Percentiles rank a stretch among this genome's conserved stretches.
Evolutionary conservation across 1,284 basidiomycete genomes (phyloP).

Genomic region (Irpex rosettiformis): DNA sequence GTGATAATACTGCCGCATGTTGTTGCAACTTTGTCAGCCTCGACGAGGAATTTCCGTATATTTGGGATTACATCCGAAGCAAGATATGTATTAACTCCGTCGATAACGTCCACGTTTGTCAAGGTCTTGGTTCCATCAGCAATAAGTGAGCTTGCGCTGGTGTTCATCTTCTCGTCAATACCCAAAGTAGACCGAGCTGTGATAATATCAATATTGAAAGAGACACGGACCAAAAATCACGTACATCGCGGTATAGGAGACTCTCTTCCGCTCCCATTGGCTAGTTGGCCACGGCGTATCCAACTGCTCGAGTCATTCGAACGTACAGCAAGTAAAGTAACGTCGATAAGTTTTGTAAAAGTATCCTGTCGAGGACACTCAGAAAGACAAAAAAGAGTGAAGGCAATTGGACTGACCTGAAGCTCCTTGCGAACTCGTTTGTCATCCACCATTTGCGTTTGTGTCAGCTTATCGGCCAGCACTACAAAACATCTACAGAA

Average conservation of each 20-base stretch:
- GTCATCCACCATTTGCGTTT: slow-evolving; percentile 90
- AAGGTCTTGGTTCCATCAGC: slow-evolving; percentile 32
- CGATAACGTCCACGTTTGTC: slow-evolving; percentile 43
- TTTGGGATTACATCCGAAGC: slow-evolving; percentile 71
- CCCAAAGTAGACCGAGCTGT: slow-evolving; percentile 35
- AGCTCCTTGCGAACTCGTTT: slow-evolving; percentile 85
- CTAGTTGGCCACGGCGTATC: slow-evolving; percentile 61
- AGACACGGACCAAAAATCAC: not conserved
- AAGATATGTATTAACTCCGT: slow-evolving; percentile 74
- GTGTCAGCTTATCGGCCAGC: slow-evolving; percentile 81
- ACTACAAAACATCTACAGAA: slow-evolving; percentile 70
- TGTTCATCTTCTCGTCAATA: slow-evolving; percentile 54
- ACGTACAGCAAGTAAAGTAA: slow-evolving; percentile 74
- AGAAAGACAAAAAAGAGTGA: not conserved
- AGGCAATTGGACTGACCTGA: slow-evolving; percentile 47
- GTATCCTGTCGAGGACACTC: slow-evolving; percentile 56
- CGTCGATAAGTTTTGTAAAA: slow-evolving; percentile 84
- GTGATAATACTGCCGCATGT: slow-evolving; percentile 84
- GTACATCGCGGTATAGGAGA: slow-evolving; percentile 57
- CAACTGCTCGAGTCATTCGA: slow-evolving; percentile 77
- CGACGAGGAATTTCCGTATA: slow-evolving; percentile 78
- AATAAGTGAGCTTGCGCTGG: slow-evolving; percentile 38
- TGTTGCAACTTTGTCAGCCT: slow-evolving; percentile 79
- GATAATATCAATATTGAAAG: slow-evolving; percentile 2
- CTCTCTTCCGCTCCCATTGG: slow-evolving; percentile 59